Evolutionary conservation across 140 eudicot species (phyloP), one percentile per base, ranked within the genome.

Genomic region (Senecio squalidus): DNA sequence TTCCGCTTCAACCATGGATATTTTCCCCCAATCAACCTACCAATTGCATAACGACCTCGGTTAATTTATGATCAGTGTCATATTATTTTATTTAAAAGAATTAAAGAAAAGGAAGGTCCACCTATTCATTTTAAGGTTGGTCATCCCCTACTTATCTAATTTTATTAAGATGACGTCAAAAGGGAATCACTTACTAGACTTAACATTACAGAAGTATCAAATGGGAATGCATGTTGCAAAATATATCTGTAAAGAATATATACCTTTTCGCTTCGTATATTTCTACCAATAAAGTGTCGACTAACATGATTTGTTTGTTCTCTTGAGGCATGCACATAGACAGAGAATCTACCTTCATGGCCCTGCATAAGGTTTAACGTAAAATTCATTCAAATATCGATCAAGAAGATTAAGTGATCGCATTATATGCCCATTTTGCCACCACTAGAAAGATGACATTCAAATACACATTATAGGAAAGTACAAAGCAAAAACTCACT

Each of bases 1-100:
- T 36, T 81, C 88, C 33, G 88, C 88, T 60, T 81, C 84, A 55
- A 81, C 81, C 88, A 81, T 81, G 9, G 88, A 81, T 57, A 81
- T 77, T 70, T 77, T 75, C 13, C 88, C 88, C 88, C 88, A 81
- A 57, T 62, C 84, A 63, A 81, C 88, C 88, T 81, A 58, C 44
- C 44, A 8, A 50, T 26, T 27, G 6, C 48, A 44, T 23, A 36
- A 26, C 39, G 4, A 18, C 27, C 52, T 60, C 53, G 56, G 23
- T 43, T 15, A 9, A 26, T 4, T 28, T 23, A 62, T 23, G 29
- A 30, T 54, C 56, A 53, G 11, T 29, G 36, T 58, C 70, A 15
- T 52, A 22, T 18, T 41, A n/a, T 0, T 41, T 27, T 17, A 22
- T 40, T 21, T 40, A 50, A 15, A 57, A 16, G 34, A 0, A 2